A percentile compares a stretch with the other conserved stretches of the same genome.
Evolutionary conservation across 148 eudicot genomes (phyloP).

Genomic region (Chenopodium formosanum): DNA sequence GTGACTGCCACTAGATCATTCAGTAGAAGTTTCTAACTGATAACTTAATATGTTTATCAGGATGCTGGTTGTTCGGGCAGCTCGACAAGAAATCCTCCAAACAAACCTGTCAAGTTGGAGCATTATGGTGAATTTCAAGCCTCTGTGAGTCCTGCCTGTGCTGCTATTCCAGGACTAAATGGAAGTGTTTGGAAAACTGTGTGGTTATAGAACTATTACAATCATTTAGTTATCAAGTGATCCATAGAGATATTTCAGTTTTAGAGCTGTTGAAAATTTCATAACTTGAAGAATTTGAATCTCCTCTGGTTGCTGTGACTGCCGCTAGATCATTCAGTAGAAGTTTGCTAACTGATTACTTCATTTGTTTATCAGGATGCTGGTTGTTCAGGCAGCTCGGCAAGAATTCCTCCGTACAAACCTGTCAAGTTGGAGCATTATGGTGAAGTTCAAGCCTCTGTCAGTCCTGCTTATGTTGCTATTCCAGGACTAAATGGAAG

Average conservation of each 20-base stretch:
- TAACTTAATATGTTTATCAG: slow-evolving; percentile 21
- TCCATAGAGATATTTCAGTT: background rate
- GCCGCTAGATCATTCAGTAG: background rate
- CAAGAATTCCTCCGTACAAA: slow-evolving; percentile 30
- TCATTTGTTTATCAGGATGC: slow-evolving; percentile 30
- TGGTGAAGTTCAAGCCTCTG: slow-evolving; percentile 4
- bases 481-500: background rate
- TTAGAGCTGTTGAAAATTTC: background rate
- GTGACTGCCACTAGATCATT: background rate
- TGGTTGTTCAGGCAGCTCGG: slow-evolving; percentile 38
- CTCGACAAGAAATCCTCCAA: slow-evolving; percentile 27
- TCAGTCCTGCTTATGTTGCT: slow-evolving; percentile 1
- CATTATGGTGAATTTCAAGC: slow-evolving; percentile 15
- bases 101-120: slow-evolving; percentile 20
- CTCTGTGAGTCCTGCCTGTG: background rate
- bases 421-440: slow-evolving; percentile 18
- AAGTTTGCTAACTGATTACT: background rate
- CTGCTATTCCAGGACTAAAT: background rate
- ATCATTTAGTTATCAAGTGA: background rate
- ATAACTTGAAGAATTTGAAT: background rate
- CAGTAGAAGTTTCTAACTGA: background rate
- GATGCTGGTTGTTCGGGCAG: slow-evolving; percentile 43
- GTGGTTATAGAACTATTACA: background rate
- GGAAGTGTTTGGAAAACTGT: slow-evolving; percentile 10
- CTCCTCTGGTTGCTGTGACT: background rate